These are phyloP conservation scores for Podospora bellae-mahoneyi DNA, from an alignment of 495 filamentous ascomycete genomes.

Conservation along the genomic window DNA sequence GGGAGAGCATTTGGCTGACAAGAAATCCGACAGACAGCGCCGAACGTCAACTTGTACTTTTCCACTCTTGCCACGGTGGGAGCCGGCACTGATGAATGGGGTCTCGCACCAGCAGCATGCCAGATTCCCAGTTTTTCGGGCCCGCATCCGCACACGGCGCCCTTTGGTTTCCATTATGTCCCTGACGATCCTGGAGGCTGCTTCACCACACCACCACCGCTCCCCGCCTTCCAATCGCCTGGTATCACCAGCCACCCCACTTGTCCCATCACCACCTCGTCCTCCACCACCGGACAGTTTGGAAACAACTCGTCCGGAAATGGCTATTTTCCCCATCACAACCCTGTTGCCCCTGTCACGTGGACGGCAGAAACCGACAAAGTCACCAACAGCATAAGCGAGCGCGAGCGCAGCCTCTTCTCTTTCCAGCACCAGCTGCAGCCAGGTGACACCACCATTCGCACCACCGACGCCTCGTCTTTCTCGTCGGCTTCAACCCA, in stretches of 20 bases:
- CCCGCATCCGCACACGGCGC: neutral
- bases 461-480: neutral
- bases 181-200: neutral
- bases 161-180: neutral
- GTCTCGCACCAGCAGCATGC: neutral
- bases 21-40: neutral
- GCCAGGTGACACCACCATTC: neutral
- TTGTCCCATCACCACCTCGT: neutral
- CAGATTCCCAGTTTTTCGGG: neutral
- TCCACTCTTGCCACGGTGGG: neutral
- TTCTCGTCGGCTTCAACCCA: neutral
- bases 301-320: neutral
- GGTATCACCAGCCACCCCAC: neutral
- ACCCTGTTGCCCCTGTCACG: neutral
- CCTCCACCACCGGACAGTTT: neutral
- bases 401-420: constrained; percentile 6
- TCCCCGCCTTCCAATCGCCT: neutral
- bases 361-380: neutral
- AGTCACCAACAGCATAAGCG: neutral
- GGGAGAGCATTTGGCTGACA: neutral
- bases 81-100: neutral
- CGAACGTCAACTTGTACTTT: neutral
- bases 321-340: neutral
- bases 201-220: neutral
- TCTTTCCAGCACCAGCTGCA: constrained; percentile 1